Conservation (phyloP, 768 basidiomycete species). For the Albatrellus ellisii region DNA sequence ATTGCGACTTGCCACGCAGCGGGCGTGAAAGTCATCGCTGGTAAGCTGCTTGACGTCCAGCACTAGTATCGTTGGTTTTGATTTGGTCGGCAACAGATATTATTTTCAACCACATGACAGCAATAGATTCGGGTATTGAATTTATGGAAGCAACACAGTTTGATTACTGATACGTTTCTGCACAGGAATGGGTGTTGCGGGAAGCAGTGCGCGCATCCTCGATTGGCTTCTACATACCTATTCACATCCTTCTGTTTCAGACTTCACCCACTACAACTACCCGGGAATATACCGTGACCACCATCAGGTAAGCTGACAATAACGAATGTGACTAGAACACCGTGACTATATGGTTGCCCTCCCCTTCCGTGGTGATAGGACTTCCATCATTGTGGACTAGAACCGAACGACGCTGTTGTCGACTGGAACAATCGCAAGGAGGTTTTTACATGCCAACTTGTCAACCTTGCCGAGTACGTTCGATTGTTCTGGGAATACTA, state of each 20-base stretch:
- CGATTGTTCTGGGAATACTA: neutral
- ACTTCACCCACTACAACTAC: conserved; percentile 37
- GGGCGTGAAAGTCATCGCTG: conserved; percentile 27
- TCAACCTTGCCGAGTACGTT: conserved; percentile 26
- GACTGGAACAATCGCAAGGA: conserved; percentile 39
- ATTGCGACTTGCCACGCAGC: conserved; percentile 24
- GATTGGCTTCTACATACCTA: too few relatives aligned
- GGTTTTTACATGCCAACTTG: conserved; percentile 31
- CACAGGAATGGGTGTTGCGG: conserved; percentile 19
- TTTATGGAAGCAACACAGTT: neutral
- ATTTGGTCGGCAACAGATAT: conserved; percentile 24
- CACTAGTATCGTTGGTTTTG: conserved; percentile 18
- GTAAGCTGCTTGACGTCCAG: conserved; percentile 13
- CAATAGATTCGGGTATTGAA: conserved; percentile 19
- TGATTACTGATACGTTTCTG: neutral
- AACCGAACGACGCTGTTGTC: conserved; percentile 39
- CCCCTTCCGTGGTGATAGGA: conserved; percentile 23
- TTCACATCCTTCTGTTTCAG: neutral
- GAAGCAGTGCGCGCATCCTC: conserved; percentile 3
- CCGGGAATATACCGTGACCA: conserved; percentile 17
- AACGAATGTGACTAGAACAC: neutral
- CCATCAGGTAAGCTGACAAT: neutral
- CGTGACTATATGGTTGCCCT: neutral
- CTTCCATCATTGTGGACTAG: conserved; percentile 54
- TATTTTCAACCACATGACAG: conserved; percentile 58